A percentile compares a stretch with the other conserved stretches of the same genome.
These are phyloP conservation scores for Trametes hirsuta DNA, from an alignment of 1,284 basidiomycete species.

Conservation along the genomic window DNA sequence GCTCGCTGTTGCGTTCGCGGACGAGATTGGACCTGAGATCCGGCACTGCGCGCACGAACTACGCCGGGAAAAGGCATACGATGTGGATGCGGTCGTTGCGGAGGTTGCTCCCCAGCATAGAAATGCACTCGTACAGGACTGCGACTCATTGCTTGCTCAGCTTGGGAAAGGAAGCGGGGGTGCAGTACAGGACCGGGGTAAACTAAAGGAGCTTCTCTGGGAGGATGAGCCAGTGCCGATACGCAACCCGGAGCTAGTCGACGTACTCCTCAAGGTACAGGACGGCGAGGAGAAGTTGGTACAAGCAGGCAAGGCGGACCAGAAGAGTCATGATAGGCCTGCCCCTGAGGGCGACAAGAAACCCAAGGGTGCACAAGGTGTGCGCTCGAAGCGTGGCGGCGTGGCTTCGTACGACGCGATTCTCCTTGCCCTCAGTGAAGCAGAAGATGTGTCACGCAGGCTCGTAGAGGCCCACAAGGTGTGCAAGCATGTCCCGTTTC, in stretches of 20 bases:
- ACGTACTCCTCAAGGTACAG: slow-evolving; percentile 84
- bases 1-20: slow-evolving; percentile 82
- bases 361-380: slow-evolving; percentile 42
- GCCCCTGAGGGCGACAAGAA: slow-evolving; percentile 36
- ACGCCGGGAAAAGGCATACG: slow-evolving; percentile 74
- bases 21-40: slow-evolving; percentile 90
- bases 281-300: slow-evolving; percentile 67
- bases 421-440: slow-evolving; percentile 83
- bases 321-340: slow-evolving; percentile 12
- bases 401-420: slow-evolving; percentile 86
- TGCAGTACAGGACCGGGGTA: slow-evolving; percentile 33
- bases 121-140: slow-evolving; percentile 66
- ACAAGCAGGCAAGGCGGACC: slow-evolving; percentile 34
- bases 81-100: slow-evolving; percentile 80
- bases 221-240: slow-evolving; percentile 85
- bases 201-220: slow-evolving; percentile 63
- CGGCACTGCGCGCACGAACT: slow-evolving; percentile 92
- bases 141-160: slow-evolving; percentile 57
- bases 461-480: slow-evolving; percentile 83
- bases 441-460: slow-evolving; percentile 81
- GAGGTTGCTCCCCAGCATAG: slow-evolving; percentile 68
- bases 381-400: slow-evolving; percentile 60
- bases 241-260: slow-evolving; percentile 90
- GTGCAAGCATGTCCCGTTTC: slow-evolving; percentile 14
- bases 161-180: slow-evolving; percentile 51